These are phyloP conservation scores for Pseudoneurospora amorphoporcata DNA, from an alignment of 495 filamentous ascomycete species.

Conservation along the genomic window DNA sequence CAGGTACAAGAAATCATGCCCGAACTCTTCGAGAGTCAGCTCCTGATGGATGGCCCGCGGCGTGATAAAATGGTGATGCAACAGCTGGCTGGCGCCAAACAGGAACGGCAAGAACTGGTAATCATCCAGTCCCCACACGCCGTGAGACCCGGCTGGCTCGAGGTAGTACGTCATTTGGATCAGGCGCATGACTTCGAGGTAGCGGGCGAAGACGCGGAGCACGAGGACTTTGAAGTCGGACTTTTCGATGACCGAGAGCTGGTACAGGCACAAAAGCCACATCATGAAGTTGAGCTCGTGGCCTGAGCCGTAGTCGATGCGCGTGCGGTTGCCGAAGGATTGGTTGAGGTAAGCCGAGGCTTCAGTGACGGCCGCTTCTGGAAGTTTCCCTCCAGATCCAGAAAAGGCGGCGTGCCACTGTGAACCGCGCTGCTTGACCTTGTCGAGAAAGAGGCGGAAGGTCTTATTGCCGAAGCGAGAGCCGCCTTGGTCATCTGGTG, in stretches of 20 bases:
- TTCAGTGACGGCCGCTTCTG: constrained; percentile 51
- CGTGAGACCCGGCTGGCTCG: constrained; percentile 88
- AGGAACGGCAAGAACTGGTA: constrained; percentile 97
- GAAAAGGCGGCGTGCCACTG: constrained; percentile 49
- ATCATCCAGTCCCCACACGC: constrained; percentile 96
- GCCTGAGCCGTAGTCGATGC: constrained; percentile 96
- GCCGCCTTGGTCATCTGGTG: constrained; percentile 72
- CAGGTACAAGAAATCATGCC: constrained; percentile 74
- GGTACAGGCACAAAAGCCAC: constrained; percentile 84
- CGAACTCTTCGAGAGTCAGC: constrained; percentile 76
- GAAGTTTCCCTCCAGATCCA: constrained; percentile 1
- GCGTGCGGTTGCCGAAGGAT: constrained; percentile 70
- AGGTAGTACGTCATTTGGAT: constrained; percentile 88
- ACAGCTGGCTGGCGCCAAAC: constrained; percentile 82
- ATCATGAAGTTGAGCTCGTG: constrained; percentile 95
- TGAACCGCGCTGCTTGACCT: constrained; percentile 43
- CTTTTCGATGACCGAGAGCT: constrained; percentile 53
- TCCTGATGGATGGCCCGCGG: constrained; percentile 80
- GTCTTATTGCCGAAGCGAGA: constrained; percentile 91
- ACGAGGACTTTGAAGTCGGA: constrained; percentile 62
- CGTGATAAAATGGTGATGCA: constrained; percentile 78
- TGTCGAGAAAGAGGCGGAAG: constrained; percentile 77
- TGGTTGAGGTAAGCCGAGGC: constrained; percentile 69
- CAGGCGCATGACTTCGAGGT: constrained; percentile 67
- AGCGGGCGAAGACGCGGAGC: constrained; percentile 68